A percentile compares a stretch with the other conserved stretches of the same genome.
Evolutionary conservation across 2,329 filamentous ascomycete species (phyloP).

Genomic region (Penicillium olsonii): DNA sequence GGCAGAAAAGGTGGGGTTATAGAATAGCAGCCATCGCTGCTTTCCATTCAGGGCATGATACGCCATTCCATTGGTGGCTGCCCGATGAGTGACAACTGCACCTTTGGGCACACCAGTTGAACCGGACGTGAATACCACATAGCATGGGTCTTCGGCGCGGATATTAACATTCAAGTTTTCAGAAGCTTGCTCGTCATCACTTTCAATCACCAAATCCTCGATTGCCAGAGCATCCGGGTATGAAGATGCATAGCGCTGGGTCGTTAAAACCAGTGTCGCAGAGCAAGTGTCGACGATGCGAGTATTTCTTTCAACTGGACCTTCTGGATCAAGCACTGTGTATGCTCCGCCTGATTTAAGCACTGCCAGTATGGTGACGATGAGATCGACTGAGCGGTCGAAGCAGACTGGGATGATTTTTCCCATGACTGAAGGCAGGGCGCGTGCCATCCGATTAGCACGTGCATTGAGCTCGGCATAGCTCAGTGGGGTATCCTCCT

Average conservation of each 20-base stretch:
- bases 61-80: slow-evolving; percentile 1
- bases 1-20: slow-evolving; percentile 17
- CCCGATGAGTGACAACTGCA: slow-evolving; percentile 9
- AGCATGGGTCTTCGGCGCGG: slow-evolving; percentile 3
- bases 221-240: slow-evolving; percentile 3
- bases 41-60: slow-evolving; percentile 1
- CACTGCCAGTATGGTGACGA: slow-evolving; percentile 15
- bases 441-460: slow-evolving; percentile 7
- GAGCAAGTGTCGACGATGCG: slow-evolving; percentile 11
- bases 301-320: slow-evolving; percentile 8
- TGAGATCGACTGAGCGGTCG: slow-evolving; percentile 5
- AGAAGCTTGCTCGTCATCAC: neutral
- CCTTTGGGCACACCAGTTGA: slow-evolving; percentile 18
- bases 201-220: neutral
- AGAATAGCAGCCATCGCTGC: slow-evolving; percentile 13
- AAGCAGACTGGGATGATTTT: slow-evolving; percentile 10
- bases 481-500: slow-evolving; percentile 7
- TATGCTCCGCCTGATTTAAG: slow-evolving; percentile 17
- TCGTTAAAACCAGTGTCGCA: slow-evolving; percentile 4
- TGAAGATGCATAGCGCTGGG: neutral
- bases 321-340: slow-evolving; percentile 15
- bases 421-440: neutral
- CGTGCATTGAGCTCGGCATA: slow-evolving; percentile 8
- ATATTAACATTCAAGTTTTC: slow-evolving; percentile 1
- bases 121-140: slow-evolving; percentile 19